Conservation (phyloP, 805 yeast species). For the Schwanniomyces polymorphus region DNA sequence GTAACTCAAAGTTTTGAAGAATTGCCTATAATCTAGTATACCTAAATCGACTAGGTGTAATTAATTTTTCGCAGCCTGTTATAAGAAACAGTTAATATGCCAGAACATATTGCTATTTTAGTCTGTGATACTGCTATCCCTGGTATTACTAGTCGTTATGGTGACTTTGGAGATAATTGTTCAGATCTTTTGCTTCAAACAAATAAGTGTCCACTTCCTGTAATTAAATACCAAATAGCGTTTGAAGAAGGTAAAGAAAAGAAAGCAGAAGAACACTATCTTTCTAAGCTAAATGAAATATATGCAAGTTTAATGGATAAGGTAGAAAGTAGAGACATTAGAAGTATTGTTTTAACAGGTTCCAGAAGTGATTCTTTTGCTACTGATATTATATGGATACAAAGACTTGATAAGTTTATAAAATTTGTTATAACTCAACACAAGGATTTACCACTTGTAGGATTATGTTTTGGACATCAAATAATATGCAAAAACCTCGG, state of each 20-base stretch:
- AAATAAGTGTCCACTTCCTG: conserved; percentile 10
- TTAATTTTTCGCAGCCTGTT: too few species aligned
- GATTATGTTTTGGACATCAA: conserved; percentile 90
- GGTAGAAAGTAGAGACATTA: conserved; percentile 23
- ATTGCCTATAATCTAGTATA: too few species aligned
- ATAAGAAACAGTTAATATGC: too few species aligned
- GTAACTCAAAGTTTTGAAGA: too few species aligned
- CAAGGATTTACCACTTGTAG: conserved; percentile 46
- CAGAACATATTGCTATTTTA: conserved; percentile 35
- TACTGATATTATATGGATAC: conserved; percentile 40
- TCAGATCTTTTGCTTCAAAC: conserved; percentile 23
- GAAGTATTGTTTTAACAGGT: conserved; percentile 51
- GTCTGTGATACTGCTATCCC: conserved; percentile 36
- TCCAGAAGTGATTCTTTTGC: conserved; percentile 49
- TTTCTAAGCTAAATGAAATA: conserved; percentile 10
- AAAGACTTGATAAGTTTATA: conserved; percentile 34
- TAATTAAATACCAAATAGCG: conserved; percentile 37
- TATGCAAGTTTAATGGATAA: conserved; percentile 19
- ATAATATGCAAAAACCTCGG: conserved; percentile 67
- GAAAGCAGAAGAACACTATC: conserved; percentile 7
- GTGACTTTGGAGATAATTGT: conserved; percentile 55
- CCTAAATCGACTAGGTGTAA: too few species aligned
- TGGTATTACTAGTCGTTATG: conserved; percentile 29
- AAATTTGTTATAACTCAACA: conserved; percentile 10
- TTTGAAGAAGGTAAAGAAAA: conserved; percentile 11